Base-by-base conservation (phyloP, 208 protist genomes). In the Wallacemonas rigidus region DNA sequence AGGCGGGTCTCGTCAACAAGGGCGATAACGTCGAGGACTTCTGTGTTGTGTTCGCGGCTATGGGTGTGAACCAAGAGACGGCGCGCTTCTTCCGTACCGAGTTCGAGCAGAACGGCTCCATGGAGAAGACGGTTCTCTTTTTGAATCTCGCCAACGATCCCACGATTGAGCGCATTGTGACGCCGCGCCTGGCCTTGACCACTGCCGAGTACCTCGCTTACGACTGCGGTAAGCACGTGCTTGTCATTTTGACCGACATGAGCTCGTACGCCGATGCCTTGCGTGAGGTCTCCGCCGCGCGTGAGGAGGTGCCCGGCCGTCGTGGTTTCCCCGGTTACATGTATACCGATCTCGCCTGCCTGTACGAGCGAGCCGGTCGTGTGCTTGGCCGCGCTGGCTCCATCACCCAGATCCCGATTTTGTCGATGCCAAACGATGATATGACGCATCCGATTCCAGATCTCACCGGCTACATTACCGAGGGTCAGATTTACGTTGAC, bases 361-460 rank as follows among this genome's bases (percentile, higher is more conserved):
- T 99, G 71, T 99, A 99, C 86, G 99, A 99, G 89, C 92, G 99
- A 57, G 99, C 99, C 12, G 99, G 99, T 40, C 98, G 99, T 95
- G 98, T 99, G 57, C 85, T 97, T 41, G 98, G 98, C 72, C 89
- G 97, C 41, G 88, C 96, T 44, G 99, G 99, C n/a, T 99, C 98
- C 35, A 99, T 99, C 79, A 99, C 99, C 26, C 99, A 99, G 89
- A 99, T 99, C 77, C 99, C 99, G 40, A 99, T 99, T 83, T 87
- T 99, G 26, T 99, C 99, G 15, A 99, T 99, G 99, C 99, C 99
- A 65, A 99, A 99, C 87, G 99, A 99, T 70, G 98, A 99, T 83
- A 99, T 99, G 86, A 99, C 99, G 41, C 99, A 99, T 81, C 99
- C 99, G 55, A 99, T 99, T 86, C 99, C 99, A 45, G 99, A 99